Percentiles rank a stretch among this genome's conserved stretches.
phyloP scores from a whole-genome alignment of 2,329 filamentous ascomycete species.

The Curvularia verruculosa region DNA sequence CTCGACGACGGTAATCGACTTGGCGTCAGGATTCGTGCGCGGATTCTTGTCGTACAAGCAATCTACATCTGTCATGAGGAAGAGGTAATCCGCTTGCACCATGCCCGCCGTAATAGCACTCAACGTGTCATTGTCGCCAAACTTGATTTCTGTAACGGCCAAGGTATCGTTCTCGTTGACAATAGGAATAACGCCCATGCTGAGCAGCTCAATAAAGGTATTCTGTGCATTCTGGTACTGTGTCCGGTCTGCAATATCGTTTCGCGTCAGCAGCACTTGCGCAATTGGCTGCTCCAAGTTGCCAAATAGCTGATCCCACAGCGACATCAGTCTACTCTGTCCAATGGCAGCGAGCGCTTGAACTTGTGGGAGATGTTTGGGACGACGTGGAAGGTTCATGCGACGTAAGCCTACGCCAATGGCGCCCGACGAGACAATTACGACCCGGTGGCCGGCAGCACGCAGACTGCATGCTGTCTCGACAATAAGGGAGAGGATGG shows the following conservation, averaged over 20 bases:
- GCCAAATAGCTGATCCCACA: constrained; percentile 92
- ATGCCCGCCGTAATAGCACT: constrained; percentile 96
- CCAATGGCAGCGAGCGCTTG: constrained; percentile 96
- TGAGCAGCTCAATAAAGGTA: constrained; percentile 85
- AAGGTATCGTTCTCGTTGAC: constrained; percentile 99
- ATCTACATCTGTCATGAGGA: constrained; percentile 98
- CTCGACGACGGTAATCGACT: constrained; percentile 88
- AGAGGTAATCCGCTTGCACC: constrained; percentile 95
- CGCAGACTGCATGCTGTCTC: constrained; percentile 88
- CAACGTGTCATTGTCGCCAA: constrained; percentile 97
- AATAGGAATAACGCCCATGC: constrained; percentile 96
- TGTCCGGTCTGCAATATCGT: constrained; percentile 94
- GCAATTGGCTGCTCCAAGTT: constrained; percentile 90
- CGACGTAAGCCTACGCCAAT: constrained; percentile 91
- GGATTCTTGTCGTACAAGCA: constrained; percentile 98
- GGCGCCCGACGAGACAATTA: constrained; percentile 96
- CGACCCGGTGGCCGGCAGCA: constrained; percentile 89
- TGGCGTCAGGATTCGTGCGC: constrained; percentile 79
- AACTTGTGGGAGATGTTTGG: constrained; percentile 86
- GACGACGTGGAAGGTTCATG: constrained; percentile 86
- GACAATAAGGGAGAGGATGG: constrained; percentile 88
- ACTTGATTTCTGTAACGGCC: constrained; percentile 98
- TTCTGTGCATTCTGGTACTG: constrained; percentile 98
- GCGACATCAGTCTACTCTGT: constrained; percentile 90
- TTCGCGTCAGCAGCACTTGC: constrained; percentile 91